Conservation (phyloP, 495 filamentous ascomycete species). For the Hyaloscypha finlandica region DNA sequence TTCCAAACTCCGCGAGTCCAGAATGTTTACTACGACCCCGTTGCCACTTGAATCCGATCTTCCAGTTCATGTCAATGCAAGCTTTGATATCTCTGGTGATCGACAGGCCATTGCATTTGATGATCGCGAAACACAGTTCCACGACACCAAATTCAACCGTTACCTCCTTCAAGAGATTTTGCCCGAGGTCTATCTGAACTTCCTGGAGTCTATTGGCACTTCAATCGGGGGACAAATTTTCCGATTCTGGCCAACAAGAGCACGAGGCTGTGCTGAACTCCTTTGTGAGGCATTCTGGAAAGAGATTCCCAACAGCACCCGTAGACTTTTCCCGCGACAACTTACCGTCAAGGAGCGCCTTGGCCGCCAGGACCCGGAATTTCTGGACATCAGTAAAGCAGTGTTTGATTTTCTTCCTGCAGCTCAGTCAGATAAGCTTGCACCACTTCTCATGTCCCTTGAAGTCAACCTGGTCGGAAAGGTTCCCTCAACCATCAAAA, state of each 20-base stretch:
- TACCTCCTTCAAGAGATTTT: slow-evolving; percentile 39
- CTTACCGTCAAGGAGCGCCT: not conserved
- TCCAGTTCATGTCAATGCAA: slow-evolving; percentile 37
- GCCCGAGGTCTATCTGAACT: slow-evolving; percentile 38
- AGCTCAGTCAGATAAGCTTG: slow-evolving; percentile 15
- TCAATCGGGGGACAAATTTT: slow-evolving; percentile 31
- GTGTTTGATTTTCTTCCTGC: slow-evolving; percentile 12
- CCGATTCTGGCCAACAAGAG: slow-evolving; percentile 37
- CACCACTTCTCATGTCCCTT: slow-evolving; percentile 16
- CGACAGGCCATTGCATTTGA: slow-evolving; percentile 36
- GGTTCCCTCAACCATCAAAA: slow-evolving; percentile 14
- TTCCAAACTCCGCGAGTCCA: slow-evolving; percentile 13
- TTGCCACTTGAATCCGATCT: slow-evolving; percentile 33
- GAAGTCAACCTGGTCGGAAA: slow-evolving; percentile 18
- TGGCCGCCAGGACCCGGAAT: not conserved
- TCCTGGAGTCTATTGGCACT: slow-evolving; percentile 36
- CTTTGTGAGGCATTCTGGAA: slow-evolving; percentile 22
- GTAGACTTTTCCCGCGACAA: slow-evolving; percentile 24
- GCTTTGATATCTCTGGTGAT: slow-evolving; percentile 38
- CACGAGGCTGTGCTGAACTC: slow-evolving; percentile 16
- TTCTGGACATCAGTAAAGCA: slow-evolving; percentile 17
- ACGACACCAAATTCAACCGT: slow-evolving; percentile 39
- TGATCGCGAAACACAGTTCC: slow-evolving; percentile 23
- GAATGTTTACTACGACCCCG: slow-evolving; percentile 40
- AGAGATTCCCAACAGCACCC: slow-evolving; percentile 12